Base-by-base conservation (phyloP, 2,329 filamentous ascomycete genomes). In the Pestalotiopsis sp. region DNA sequence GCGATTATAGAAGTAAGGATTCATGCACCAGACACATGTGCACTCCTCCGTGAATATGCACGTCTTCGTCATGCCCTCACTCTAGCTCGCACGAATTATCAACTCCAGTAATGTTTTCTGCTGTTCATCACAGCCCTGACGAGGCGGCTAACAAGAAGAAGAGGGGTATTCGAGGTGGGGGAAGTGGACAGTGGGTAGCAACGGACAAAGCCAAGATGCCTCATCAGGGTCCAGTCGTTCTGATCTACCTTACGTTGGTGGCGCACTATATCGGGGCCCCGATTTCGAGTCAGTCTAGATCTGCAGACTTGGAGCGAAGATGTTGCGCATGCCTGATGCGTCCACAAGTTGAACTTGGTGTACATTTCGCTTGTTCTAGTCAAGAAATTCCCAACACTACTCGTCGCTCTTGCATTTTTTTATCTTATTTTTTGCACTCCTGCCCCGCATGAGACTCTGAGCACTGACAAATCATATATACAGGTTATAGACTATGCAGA, bases 271-370 rank as follows among this genome's bases (percentile, higher is more conserved):
- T 36, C 9, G n/a, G 25, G 59, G 27, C 27, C n/a, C 59, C 31
- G 31, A 20, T 62, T 11, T 39, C 36, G 31, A 39, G n/a, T 62
- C 27, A 62, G 59, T 62, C 59, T 62, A 62, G 59, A n/a, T 31
- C 31, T 39, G 45, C 9, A 20, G 20, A 36, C 31, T 36, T 36
- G 58, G 14, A 36, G 59, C 59, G 31, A 62, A 62, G 25, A 62
- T 62, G 59, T 36, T 62, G 59, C 36, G 59, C 59, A 62, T 36
- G 31, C 27, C 23, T 13, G 17, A n/a, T 59, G 23, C 23, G 23
- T 36, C 31, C 6, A 36, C 31, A 36, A 36, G 31, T n/a, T n/a
- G n/a, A n/a, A n/a, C n/a, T n/a, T n/a, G n/a, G n/a, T n/a, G n/a
- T n/a, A n/a, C n/a, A n/a, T n/a, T n/a, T 52, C 45, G 45, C 45